Percentiles rank a stretch among this genome's conserved stretches.
phyloP scores from a whole-genome alignment of 805 yeast species.

The Wickerhamiella azymoides region DNA sequence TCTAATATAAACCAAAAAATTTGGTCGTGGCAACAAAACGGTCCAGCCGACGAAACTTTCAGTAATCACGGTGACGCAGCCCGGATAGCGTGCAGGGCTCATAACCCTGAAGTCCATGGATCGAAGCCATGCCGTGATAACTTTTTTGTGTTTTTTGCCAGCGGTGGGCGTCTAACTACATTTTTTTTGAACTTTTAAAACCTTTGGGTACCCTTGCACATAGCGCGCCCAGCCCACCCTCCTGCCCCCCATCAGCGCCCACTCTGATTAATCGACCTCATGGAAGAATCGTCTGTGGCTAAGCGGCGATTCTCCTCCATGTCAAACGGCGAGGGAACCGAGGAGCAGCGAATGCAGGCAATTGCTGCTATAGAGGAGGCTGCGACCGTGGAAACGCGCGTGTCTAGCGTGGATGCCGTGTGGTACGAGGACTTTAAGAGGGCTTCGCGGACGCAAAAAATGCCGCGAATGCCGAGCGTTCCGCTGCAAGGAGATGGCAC shows the following conservation, averaged over 20 bases:
- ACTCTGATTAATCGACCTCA: neutral
- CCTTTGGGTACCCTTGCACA: too few relatives aligned
- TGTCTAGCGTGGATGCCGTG: neutral
- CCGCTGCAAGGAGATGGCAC: neutral
- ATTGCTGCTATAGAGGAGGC: conserved; percentile 1
- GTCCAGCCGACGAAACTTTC: neutral
- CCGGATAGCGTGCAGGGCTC: conserved; percentile 90
- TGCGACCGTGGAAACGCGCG: neutral
- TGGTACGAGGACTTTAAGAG: conserved; percentile 3
- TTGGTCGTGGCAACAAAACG: neutral
- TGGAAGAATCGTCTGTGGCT: neutral
- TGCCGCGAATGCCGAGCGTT: neutral
- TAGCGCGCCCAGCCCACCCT: too few relatives aligned
- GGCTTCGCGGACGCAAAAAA: neutral
- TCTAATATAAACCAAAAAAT: neutral
- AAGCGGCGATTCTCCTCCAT: conserved; percentile 7
- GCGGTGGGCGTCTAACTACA: too few relatives aligned
- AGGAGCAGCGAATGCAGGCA: neutral
- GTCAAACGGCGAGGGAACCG: conserved; percentile 1
- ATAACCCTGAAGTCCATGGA: conserved; percentile 89
- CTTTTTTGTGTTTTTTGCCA: conserved; percentile 21
- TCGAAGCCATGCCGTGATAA: conserved; percentile 83
- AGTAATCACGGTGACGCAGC: conserved; percentile 12
- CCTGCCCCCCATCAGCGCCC: too few relatives aligned
- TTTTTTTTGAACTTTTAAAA: neutral